A percentile compares a stretch with the other conserved stretches of the same genome.
phyloP scores from a whole-genome alignment of 2,329 filamentous ascomycete species.

The Falciphora oryzae region DNA sequence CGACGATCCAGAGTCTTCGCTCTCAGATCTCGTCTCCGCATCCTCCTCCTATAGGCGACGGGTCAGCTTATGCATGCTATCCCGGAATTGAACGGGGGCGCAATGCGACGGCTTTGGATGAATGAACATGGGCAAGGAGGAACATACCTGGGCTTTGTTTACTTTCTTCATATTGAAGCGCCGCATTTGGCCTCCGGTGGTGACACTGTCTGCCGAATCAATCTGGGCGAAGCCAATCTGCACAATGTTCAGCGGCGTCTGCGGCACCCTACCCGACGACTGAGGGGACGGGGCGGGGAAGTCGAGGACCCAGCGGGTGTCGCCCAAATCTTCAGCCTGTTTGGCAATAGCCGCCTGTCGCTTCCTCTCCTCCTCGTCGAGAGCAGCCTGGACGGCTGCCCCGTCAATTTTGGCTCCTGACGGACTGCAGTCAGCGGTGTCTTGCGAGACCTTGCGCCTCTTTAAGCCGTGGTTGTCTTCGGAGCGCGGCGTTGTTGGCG shows the following conservation, averaged over 20 bases:
- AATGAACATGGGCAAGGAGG: not conserved
- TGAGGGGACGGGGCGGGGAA: conserved; percentile 33
- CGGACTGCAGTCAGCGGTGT: conserved; percentile 30
- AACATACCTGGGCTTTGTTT: conserved; percentile 21
- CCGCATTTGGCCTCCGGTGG: conserved; percentile 11
- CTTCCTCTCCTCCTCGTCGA: conserved; percentile 62
- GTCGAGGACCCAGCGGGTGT: conserved; percentile 71
- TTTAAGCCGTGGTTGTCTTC: conserved; percentile 52
- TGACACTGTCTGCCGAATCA: conserved; percentile 30
- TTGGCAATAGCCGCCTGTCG: conserved; percentile 55
- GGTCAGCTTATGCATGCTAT: not conserved
- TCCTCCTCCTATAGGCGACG: not conserved
- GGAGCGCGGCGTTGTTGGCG: conserved; percentile 36
- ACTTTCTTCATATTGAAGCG: conserved; percentile 30
- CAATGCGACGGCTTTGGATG: not conserved
- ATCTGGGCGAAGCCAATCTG: conserved; percentile 50
- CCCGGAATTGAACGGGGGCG: not conserved
- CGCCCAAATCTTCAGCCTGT: conserved; percentile 56
- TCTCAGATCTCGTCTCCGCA: conserved; percentile 29
- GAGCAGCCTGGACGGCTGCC: conserved; percentile 54
- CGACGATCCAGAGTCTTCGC: conserved; percentile 29
- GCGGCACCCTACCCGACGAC: conserved; percentile 23
- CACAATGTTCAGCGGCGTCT: conserved; percentile 49
- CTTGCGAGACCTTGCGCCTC: conserved; percentile 48
- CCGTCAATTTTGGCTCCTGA: conserved; percentile 44